phyloP scores from a whole-genome alignment of 495 filamentous ascomycete species.

The Penicillium psychrofluorescens region DNA sequence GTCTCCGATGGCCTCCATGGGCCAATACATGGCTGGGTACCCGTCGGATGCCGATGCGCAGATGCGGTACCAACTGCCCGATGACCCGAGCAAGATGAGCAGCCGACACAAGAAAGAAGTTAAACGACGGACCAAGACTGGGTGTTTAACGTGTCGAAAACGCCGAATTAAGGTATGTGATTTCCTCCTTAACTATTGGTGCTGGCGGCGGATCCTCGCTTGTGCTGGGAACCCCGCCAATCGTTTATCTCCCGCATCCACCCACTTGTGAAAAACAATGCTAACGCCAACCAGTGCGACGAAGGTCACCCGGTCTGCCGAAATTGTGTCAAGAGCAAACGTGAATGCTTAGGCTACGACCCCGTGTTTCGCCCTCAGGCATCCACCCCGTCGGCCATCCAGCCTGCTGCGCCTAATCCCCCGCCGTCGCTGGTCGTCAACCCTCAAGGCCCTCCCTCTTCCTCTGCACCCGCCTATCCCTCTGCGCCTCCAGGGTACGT shows the following conservation, averaged over 20 bases:
- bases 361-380: conserved; percentile 92
- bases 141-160: conserved; percentile 94
- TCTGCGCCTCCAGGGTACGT: conserved; percentile 51
- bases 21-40: conserved; percentile 40
- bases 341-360: conserved; percentile 95
- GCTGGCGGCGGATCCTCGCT: conserved; percentile 41
- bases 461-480: conserved; percentile 30
- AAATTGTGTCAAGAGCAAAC: conserved; percentile 97
- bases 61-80: conserved; percentile 36
- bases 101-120: conserved; percentile 97
- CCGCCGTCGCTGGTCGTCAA: conserved; percentile 41
- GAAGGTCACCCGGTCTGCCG: conserved; percentile 90
- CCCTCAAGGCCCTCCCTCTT: conserved; percentile 31
- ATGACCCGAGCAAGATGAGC: conserved; percentile 53
- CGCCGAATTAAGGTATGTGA: conserved; percentile 92
- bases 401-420: conserved; percentile 56
- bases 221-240: conserved; percentile 40
- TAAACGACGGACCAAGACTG: conserved; percentile 95
- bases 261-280: background rate
- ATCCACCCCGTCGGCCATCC: conserved; percentile 63
- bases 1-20: conserved; percentile 37
- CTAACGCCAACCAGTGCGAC: conserved; percentile 66
- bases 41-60: conserved; percentile 29
- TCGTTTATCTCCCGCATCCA: conserved; percentile 22
- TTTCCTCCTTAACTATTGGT: conserved; percentile 23